Percentiles rank a stretch among this genome's conserved stretches.
Conservation (phyloP, 1,284 basidiomycete species). For the Vanrija sp. region DNA sequence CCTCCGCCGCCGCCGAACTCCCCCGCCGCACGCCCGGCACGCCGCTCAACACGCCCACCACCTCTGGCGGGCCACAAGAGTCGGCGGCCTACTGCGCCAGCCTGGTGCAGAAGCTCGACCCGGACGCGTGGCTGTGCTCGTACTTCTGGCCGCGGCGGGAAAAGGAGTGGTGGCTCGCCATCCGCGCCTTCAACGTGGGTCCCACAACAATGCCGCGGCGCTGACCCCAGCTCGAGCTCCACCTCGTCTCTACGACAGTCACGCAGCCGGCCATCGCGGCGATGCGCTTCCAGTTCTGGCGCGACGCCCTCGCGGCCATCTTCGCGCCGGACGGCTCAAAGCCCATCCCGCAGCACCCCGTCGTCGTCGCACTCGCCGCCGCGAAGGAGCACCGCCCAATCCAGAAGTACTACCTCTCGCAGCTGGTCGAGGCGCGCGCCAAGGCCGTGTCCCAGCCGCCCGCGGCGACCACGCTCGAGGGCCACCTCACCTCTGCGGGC, state of each 20-base stretch:
- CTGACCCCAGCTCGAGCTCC: slow-evolving; percentile 68
- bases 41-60: slow-evolving; percentile 15
- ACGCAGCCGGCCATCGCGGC: slow-evolving; percentile 74
- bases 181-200: slow-evolving; percentile 83
- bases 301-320: slow-evolving; percentile 72
- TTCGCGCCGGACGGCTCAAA: slow-evolving; percentile 19
- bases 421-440: slow-evolving; percentile 82
- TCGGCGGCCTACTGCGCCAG: slow-evolving; percentile 44
- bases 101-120: slow-evolving; percentile 46
- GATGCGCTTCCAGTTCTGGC: slow-evolving; percentile 91
- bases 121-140: slow-evolving; percentile 68
- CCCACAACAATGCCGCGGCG: background rate
- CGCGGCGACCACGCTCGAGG: slow-evolving; percentile 64
- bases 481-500: slow-evolving; percentile 66
- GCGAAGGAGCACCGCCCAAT: slow-evolving; percentile 52
- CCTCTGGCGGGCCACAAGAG: slow-evolving; percentile 34
- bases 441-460: slow-evolving; percentile 64
- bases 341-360: slow-evolving; percentile 66
- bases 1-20: background rate
- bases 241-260: slow-evolving; percentile 72
- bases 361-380: slow-evolving; percentile 69
- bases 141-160: slow-evolving; percentile 68
- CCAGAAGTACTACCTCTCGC: slow-evolving; percentile 67
- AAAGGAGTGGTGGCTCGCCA: slow-evolving; percentile 69
- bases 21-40: slow-evolving; percentile 11